These are phyloP conservation scores for Anthoceros angustus DNA, from an alignment of 225 moss, liverwort and hornwort species.

Conservation along the genomic window DNA sequence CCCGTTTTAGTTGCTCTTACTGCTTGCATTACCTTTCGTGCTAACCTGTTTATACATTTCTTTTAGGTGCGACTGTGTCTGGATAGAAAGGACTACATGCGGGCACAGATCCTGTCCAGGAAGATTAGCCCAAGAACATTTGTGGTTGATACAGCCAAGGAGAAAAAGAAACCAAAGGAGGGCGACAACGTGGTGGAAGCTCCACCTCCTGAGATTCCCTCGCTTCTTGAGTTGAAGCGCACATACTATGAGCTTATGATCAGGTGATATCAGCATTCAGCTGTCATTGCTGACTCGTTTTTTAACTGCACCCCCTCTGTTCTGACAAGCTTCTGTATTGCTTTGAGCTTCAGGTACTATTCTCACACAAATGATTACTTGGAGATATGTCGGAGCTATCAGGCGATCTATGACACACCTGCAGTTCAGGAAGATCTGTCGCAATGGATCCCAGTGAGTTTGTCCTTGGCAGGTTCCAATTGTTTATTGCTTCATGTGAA, in stretches of 20 bases:
- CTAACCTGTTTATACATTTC: not conserved
- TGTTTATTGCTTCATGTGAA: not conserved
- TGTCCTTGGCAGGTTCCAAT: not conserved
- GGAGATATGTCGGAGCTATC: constrained; percentile 96
- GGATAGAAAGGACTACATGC: constrained; percentile 94
- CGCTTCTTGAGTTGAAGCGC: constrained; percentile 78
- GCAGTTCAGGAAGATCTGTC: constrained; percentile 60
- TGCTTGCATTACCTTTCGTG: not conserved
- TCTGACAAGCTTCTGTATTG: not conserved
- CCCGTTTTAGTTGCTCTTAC: too few relatives aligned
- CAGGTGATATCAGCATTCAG: constrained; percentile 28
- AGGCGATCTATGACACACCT: constrained; percentile 84
- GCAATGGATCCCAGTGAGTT: constrained; percentile 80
- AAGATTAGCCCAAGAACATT: constrained; percentile 87
- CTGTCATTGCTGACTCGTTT: not conserved
- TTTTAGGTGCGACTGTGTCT: constrained; percentile 89
- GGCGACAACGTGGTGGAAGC: constrained; percentile 80
- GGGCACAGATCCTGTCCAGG: constrained; percentile 93
- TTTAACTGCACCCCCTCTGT: not conserved
- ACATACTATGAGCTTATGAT: constrained; percentile 93
- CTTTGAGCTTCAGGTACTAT: constrained; percentile 49
- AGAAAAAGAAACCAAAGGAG: constrained; percentile 89
- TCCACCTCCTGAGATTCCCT: constrained; percentile 81
- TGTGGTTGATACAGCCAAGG: constrained; percentile 45
- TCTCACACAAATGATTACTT: constrained; percentile 79